Conservation (phyloP, 306 rosid genomes). For the Gleditsia sinensis region DNA sequence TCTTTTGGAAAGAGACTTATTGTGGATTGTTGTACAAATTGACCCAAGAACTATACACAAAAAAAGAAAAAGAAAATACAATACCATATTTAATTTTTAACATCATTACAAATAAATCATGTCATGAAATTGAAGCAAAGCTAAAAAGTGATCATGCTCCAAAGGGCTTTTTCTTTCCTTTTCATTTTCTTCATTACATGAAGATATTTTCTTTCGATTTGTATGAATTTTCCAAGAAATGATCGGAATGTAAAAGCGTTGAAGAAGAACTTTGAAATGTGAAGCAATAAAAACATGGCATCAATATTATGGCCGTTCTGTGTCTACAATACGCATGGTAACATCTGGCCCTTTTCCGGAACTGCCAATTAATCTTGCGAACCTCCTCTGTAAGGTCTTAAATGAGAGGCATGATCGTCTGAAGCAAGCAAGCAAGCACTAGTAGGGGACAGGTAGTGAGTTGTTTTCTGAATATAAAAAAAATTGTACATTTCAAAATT, state of each 20-base stretch:
- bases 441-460: slow-evolving; percentile 44
- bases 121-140: too few species aligned
- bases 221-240: background rate
- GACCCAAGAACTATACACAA: too few species aligned
- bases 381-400: slow-evolving; percentile 8
- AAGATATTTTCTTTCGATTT: too few species aligned
- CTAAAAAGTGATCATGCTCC: too few species aligned
- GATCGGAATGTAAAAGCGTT: background rate
- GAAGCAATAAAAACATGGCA: slow-evolving; percentile 14
- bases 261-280: slow-evolving; percentile 16
- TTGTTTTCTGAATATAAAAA: slow-evolving; percentile 41
- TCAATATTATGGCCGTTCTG: background rate
- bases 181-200: too few species aligned
- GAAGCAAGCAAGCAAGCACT: slow-evolving; percentile 47
- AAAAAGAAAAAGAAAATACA: too few species aligned
- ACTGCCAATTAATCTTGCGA: slow-evolving; percentile 36
- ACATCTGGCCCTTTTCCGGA: slow-evolving; percentile 8
- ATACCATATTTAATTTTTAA: too few species aligned
- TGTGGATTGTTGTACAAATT: too few species aligned
- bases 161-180: background rate
- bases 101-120: too few species aligned
- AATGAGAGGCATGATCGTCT: slow-evolving; percentile 41
- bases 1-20: too few species aligned
- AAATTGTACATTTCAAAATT: too few species aligned
- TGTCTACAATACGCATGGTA: slow-evolving; percentile 22